A percentile compares a stretch with the other conserved stretches of the same genome.
phyloP scores from a whole-genome alignment of 2,329 filamentous ascomycete genomes.

The Venturia effusa region DNA sequence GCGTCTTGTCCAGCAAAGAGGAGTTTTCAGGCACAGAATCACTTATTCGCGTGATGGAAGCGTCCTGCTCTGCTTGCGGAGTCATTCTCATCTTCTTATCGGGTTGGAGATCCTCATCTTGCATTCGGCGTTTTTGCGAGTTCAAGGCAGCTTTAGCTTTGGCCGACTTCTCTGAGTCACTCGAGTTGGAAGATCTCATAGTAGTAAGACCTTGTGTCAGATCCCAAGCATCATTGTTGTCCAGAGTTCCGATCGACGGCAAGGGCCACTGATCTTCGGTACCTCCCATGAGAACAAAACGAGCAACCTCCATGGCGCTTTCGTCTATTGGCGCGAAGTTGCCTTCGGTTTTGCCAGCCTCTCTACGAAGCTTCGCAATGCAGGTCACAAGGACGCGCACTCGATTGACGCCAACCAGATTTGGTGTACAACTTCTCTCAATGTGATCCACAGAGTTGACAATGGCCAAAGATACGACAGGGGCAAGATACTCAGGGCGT shows the following conservation, averaged over 20 bases:
- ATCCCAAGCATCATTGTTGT: constrained; percentile 11
- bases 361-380: constrained; percentile 8
- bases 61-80: constrained; percentile 8
- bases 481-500: constrained; percentile 6
- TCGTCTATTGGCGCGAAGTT: constrained; percentile 1
- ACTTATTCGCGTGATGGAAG: constrained; percentile 7
- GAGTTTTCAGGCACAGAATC: neutral
- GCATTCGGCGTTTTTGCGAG: neutral
- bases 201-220: constrained; percentile 7
- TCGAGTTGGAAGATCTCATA: constrained; percentile 4
- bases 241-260: constrained; percentile 7
- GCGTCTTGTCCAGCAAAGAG: constrained; percentile 3
- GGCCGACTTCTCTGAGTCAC: constrained; percentile 7
- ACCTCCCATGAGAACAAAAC: constrained; percentile 2
- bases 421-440: constrained; percentile 6
- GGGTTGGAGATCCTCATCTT: constrained; percentile 3
- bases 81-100: constrained; percentile 10
- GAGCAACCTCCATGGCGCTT: constrained; percentile 7
- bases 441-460: constrained; percentile 12
- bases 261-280: constrained; percentile 7
- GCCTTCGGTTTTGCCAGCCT: neutral
- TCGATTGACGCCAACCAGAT: neutral
- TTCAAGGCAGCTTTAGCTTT: constrained; percentile 6
- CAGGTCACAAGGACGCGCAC: constrained; percentile 5
- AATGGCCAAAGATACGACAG: constrained; percentile 9